Percentiles rank a stretch among this genome's conserved stretches.
Conservation (phyloP, 2,329 filamentous ascomycete genomes). For the Fusarium oxysporum region DNA sequence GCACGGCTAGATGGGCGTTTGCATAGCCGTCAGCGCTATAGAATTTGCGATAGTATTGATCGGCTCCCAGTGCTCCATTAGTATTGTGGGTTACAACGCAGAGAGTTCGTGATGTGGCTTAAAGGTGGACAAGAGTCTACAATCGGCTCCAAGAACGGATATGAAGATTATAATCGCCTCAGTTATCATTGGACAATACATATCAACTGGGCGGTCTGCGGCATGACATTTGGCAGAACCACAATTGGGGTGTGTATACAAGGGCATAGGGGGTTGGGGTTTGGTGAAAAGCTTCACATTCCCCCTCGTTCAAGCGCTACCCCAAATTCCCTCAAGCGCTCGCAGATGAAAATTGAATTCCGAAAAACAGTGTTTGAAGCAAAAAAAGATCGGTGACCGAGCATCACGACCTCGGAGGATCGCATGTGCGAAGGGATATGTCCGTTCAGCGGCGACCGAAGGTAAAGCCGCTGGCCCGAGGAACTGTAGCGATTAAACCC, state of each 20-base stretch:
- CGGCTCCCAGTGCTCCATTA: background rate
- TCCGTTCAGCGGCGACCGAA: constrained; percentile 42
- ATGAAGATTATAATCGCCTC: constrained; percentile 35
- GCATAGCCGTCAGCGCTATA: background rate
- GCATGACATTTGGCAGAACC: constrained; percentile 40
- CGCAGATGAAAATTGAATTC: constrained; percentile 19
- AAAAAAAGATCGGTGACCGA: constrained; percentile 43
- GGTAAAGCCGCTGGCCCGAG: constrained; percentile 47
- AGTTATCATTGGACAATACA: constrained; percentile 32
- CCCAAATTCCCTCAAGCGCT: constrained; percentile 32
- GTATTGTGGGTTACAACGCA: background rate
- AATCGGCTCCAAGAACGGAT: constrained; percentile 7
- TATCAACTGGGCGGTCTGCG: constrained; percentile 38
- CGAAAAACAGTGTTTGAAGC: constrained; percentile 7
- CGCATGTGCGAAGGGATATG: constrained; percentile 39
- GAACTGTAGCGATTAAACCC: constrained; percentile 15
- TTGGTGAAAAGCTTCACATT: constrained; percentile 34
- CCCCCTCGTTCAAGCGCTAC: constrained; percentile 31
- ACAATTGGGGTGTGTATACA: constrained; percentile 19
- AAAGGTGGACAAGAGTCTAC: constrained; percentile 10
- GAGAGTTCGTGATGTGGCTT: constrained; percentile 22
- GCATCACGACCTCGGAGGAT: constrained; percentile 35
- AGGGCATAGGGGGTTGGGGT: constrained; percentile 20
- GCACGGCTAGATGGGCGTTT: background rate
- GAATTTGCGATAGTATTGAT: background rate